A percentile compares a stretch with the other conserved stretches of the same genome.
These are phyloP conservation scores for Podospora pseudopauciseta DNA, from an alignment of 495 filamentous ascomycete genomes.

Conservation along the genomic window DNA sequence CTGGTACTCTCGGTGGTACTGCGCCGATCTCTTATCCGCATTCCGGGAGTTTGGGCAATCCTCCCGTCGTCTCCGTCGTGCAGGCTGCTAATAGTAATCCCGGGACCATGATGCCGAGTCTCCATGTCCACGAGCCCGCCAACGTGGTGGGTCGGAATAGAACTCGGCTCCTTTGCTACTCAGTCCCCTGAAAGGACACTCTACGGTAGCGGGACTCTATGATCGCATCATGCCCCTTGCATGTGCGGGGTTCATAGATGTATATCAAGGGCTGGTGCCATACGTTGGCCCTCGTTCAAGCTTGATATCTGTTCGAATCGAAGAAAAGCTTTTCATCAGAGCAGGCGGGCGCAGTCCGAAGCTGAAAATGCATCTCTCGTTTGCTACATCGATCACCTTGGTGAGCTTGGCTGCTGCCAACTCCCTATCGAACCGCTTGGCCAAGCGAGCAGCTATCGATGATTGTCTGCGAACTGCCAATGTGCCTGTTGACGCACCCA, in stretches of 20 bases:
- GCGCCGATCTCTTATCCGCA: background rate
- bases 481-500: constrained; percentile 32
- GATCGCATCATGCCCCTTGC: background rate
- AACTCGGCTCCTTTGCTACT: background rate
- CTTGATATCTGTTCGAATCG: constrained; percentile 3
- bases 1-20: background rate
- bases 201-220: background rate
- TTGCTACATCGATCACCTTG: constrained; percentile 16
- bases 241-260: background rate
- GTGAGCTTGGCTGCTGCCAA: constrained; percentile 21
- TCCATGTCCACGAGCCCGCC: constrained; percentile 17
- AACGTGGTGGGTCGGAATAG: background rate
- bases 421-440: constrained; percentile 11
- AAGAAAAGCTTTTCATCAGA: background rate
- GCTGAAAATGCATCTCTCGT: constrained; percentile 17
- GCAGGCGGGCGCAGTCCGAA: background rate
- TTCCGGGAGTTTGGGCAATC: constrained; percentile 1
- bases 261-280: constrained; percentile 1
- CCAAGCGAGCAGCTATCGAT: constrained; percentile 35
- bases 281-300: background rate
- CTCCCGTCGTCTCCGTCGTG: background rate
- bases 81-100: constrained; percentile 25
- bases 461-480: constrained; percentile 39
- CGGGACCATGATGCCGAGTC: constrained; percentile 22
- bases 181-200: background rate